Conservation (phyloP, 2,329 filamentous ascomycete species). For the Tolypocladium amazonense region DNA sequence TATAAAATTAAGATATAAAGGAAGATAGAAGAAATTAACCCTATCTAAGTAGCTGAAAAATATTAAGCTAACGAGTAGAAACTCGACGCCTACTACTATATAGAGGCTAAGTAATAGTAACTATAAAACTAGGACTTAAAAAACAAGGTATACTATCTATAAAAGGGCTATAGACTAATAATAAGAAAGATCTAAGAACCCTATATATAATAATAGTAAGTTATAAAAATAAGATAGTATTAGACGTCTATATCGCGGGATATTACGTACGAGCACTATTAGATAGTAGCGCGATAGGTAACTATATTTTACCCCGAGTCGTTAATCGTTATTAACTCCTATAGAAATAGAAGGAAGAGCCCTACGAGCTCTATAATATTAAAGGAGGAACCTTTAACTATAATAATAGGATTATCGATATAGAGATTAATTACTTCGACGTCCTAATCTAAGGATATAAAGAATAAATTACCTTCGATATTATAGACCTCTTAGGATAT, state of each 20-base stretch:
- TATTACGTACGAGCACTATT: background rate
- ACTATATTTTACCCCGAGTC: background rate
- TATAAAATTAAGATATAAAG: background rate
- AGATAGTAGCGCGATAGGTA: background rate
- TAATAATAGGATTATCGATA: background rate
- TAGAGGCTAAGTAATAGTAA: background rate
- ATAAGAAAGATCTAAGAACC: background rate
- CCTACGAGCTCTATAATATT: background rate
- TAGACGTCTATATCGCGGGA: background rate
- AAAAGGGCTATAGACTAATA: too few relatives aligned
- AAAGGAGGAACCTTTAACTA: background rate
- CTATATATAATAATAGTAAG: background rate
- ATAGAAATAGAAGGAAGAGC: background rate
- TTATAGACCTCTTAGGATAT: too few relatives aligned
- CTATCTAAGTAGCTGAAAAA: background rate
- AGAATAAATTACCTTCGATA: background rate
- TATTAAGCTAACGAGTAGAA: background rate
- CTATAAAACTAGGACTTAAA: background rate
- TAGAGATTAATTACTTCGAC: background rate
- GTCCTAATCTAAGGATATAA: background rate
- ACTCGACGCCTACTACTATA: background rate
- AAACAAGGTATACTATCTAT: background rate
- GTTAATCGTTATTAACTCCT: too few relatives aligned
- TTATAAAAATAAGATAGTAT: background rate
- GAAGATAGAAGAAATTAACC: background rate